Base-by-base conservation (phyloP, 805 yeast species). In the Monosporozyma aquatica region DNA sequence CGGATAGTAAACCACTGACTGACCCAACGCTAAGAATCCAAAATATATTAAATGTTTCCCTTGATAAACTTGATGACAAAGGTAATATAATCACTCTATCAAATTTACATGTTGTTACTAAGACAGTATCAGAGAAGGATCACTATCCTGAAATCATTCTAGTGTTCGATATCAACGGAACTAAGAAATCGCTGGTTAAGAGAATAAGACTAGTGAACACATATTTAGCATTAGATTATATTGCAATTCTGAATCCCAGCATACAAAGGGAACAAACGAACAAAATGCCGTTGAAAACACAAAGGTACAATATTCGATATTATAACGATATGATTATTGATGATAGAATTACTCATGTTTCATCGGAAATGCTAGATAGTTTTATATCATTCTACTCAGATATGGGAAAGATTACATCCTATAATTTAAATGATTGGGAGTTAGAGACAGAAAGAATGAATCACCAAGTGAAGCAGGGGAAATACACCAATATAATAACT, bases 21-120 rank as follows among this genome's bases (percentile, higher is more conserved):
- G 65, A 62, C 42, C 67, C 67, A 4, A 47, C 59, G 6, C 40
- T 62, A 15, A 50, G 49, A 20, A 45, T 59, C 14, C 52, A 52
- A 11, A 55, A 56, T 14, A 46, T 61, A 8, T 43, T 54, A 11
- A 58, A 56, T 20, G 44, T 50, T 3, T 43, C 52, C 6, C 43
- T 58, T 1, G 61, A 58, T 14, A 36, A 41, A 13, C 29, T 55
- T 4, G 56, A 58, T 42, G 40, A 42, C 6, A 55, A 53, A 22
- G 59, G 60, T 1, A 44, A 49, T 28, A 41, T 51, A 5, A 37
- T 62, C 8, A 44, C 51, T 36, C 46, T 61, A 7, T 28, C 44
- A 2, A 50, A 55, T 37, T 45, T 59, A 6, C 54, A 54, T 37
- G 52, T 58, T 15, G 27, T 55, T 11, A 53, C 65, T 1, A 58